Base-by-base conservation (phyloP, 2,329 filamentous ascomycete species). In the Onygenales sp. region DNA sequence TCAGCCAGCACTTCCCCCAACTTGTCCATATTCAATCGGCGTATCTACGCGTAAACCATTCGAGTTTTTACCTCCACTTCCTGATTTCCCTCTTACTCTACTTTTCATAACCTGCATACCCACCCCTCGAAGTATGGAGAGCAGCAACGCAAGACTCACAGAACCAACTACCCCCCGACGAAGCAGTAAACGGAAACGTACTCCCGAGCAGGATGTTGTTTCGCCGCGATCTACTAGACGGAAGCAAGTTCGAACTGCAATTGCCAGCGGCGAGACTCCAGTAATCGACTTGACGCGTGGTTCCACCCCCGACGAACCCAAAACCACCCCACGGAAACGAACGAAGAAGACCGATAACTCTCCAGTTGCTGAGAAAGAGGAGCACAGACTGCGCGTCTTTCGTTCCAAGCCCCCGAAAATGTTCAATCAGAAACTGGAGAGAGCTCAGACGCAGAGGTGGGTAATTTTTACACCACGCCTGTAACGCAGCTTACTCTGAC, bases 361-460 rank as follows among this genome's bases (percentile, higher is more conserved):
- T 52, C 46, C 53, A 51, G 46, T 58, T 53, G 52, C 56, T 42
- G 33, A 31, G 45, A 36, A 52, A 56, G 63, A 65, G 33, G 74
- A 77, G 58, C 71, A 69, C 52, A 68, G 72, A 42, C 59, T 69
- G 10, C 70, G 66, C 44, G 57, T 62, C 32, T 76, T 72, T 56
- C 67, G 75, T 5, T 27, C 21, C 34, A 57, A 63, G 6, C 65
- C 77, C 79, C 3, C 59, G 66, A 14, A 66, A 67, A 1, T 81
- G 75, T 61, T 57, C 73, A 2, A 27, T 5, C 68, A 73, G 17
- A 70, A 77, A 54, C 69, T 79, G 10, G 63, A 66, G 2, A 73
- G 79, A 48, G 78, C 78, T 4, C 64, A 65, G 27, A 75, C 70
- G 5, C 78, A 81, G 58, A 70, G 74, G 65, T 69, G 59, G 1